Percentiles rank a stretch among this genome's conserved stretches.
These are phyloP conservation scores for Phytophthora multivora DNA, from an alignment of 352 stramenopile species.

Conservation along the genomic window DNA sequence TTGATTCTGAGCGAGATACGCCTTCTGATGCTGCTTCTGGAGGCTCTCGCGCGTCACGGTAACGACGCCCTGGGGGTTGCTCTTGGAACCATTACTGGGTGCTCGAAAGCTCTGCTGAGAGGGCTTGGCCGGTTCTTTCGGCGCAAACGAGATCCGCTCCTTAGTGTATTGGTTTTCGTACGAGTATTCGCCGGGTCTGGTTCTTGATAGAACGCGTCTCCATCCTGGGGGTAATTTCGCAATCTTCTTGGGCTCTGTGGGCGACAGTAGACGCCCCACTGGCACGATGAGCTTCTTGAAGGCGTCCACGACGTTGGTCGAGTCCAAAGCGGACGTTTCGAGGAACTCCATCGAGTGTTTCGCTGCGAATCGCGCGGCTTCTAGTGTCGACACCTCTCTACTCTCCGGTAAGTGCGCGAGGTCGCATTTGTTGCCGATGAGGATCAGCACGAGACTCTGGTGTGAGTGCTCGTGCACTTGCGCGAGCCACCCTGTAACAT, in stretches of 20 bases:
- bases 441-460: constrained; percentile 81
- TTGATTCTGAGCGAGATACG: constrained; percentile 73
- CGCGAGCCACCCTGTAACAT: constrained; percentile 76
- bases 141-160: constrained; percentile 86
- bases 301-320: constrained; percentile 87
- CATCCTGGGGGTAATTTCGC: constrained; percentile 69
- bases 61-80: constrained; percentile 40
- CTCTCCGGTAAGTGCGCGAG: constrained; percentile 75
- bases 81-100: constrained; percentile 30
- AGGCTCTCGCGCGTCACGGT: constrained; percentile 86
- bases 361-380: constrained; percentile 82
- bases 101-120: constrained; percentile 85
- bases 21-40: constrained; percentile 87
- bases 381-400: constrained; percentile 85
- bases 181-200: constrained; percentile 84
- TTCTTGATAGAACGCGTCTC: constrained; percentile 82
- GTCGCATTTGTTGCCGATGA: constrained; percentile 91
- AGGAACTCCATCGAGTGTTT: constrained; percentile 87
- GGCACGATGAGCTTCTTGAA: constrained; percentile 91
- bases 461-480: constrained; percentile 86
- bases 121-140: constrained; percentile 84
- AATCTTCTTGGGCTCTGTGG: constrained; percentile 66
- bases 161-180: constrained; percentile 92
- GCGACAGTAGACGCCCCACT: constrained; percentile 77
- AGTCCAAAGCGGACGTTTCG: constrained; percentile 82